These are phyloP conservation scores for Aspergillus phoenicis DNA, from an alignment of 2,329 filamentous ascomycete genomes.

Conservation along the genomic window DNA sequence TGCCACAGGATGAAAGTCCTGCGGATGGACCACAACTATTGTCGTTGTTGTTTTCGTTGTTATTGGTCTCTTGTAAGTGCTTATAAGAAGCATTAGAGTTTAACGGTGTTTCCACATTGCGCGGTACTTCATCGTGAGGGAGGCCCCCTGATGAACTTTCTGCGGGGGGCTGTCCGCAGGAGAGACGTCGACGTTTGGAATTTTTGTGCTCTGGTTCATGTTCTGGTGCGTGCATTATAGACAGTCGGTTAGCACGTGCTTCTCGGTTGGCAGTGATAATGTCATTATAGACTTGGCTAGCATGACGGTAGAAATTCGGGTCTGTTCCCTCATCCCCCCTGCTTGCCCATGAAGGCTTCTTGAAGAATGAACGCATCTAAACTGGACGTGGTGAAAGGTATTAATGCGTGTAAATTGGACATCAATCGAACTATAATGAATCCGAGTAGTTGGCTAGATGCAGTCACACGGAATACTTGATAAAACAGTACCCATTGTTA, in stretches of 20 bases:
- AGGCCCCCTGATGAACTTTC: background rate
- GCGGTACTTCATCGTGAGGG: background rate
- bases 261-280: slow-evolving; percentile 47
- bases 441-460: background rate
- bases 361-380: slow-evolving; percentile 56
- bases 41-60: background rate
- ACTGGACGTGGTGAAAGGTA: background rate
- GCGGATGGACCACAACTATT: background rate
- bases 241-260: slow-evolving; percentile 24
- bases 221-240: background rate
- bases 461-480: background rate
- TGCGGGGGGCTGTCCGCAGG: slow-evolving; percentile 15
- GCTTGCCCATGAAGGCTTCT: slow-evolving; percentile 55
- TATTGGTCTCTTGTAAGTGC: background rate
- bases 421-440: background rate
- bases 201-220: slow-evolving; percentile 4
- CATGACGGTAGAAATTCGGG: slow-evolving; percentile 53
- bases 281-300: slow-evolving; percentile 50
- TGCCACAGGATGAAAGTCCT: background rate
- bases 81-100: background rate
- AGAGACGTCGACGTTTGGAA: slow-evolving; percentile 30
- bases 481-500: background rate
- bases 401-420: background rate
- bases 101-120: background rate
- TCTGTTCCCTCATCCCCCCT: slow-evolving; percentile 38